Base-by-base conservation (phyloP, 140 eudicot species). In the Stevia rebaudiana region DNA sequence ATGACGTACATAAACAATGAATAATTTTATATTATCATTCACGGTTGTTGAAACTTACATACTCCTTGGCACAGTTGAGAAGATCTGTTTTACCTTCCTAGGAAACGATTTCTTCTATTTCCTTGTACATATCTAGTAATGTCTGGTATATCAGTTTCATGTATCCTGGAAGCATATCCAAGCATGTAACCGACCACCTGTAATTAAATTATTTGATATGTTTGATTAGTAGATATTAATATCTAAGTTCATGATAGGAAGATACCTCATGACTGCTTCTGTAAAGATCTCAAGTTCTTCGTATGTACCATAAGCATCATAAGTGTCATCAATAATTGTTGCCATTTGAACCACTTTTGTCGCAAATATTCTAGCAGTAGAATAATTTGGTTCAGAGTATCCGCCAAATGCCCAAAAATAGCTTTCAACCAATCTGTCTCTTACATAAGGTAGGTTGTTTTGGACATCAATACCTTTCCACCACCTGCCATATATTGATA, bases 131-230 rank as follows among this genome's bases (percentile, higher is more conserved):
- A 12, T 81, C 70, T 18, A 73, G 13, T 8, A 81, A 48, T 18
- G 53, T 19, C 31, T 49, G 31, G 54, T 73, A 78, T 21, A 25
- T 22, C 19, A 23, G 40, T 42, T 52, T 78, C 83, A 81, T 69
- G 76, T 81, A 77, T 5, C 40, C 61, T 11, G 87, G 83, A 11
- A 81, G 67, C 42, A 64, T 30, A 12, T 82, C 72, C 8, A 61
- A 4, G 54, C 63, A 70, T 46, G 40, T 66, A n/a, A 66, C 23
- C 30, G 81, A 79, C 82, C 82, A 79, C 69, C 89, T 83, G 30
- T 8, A 44, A 63, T 63, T 63, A 5, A 2, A 11, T n/a, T n/a
- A n/a, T n/a, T n/a, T n/a, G n/a, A n/a, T n/a, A n/a, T n/a, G n/a
- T n/a, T n/a, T n/a, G n/a, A n/a, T n/a, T n/a, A n/a, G n/a, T n/a